phyloP scores from a whole-genome alignment of 345 rosid genomes.

The Citrus sinensis region DNA sequence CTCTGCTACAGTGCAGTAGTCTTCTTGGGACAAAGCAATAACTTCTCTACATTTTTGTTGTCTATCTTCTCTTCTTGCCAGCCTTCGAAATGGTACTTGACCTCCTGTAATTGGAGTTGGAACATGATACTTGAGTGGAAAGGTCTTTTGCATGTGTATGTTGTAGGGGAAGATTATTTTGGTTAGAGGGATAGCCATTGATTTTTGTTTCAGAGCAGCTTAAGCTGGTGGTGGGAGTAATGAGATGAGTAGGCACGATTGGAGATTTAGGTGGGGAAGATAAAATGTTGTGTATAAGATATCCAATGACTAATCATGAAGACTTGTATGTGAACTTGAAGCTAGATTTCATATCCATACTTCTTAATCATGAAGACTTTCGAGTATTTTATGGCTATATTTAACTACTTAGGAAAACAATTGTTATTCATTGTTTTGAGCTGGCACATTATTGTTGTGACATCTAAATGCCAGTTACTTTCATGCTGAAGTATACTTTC shows the following conservation, averaged over 20 bases:
- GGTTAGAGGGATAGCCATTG: background rate
- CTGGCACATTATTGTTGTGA: background rate
- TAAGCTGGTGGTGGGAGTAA: background rate
- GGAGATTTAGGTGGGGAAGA: background rate
- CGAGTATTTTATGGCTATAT: background rate
- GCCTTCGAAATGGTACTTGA: background rate
- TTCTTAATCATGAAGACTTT: background rate
- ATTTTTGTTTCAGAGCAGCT: background rate
- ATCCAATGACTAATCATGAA: background rate
- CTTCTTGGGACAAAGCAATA: background rate
- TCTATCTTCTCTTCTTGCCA: background rate
- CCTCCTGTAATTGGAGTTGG: background rate
- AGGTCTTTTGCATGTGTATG: background rate
- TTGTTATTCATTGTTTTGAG: background rate
- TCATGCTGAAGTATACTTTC: background rate
- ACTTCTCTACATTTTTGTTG: background rate
- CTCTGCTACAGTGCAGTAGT: background rate
- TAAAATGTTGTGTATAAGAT: background rate
- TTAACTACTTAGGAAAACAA: background rate
- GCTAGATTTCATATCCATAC: background rate
- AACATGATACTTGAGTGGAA: background rate
- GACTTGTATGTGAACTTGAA: background rate
- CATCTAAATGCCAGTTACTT: background rate
- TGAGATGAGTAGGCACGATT: background rate
- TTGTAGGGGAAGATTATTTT: constrained; percentile 3